Evolutionary conservation across 305 asterid species (phyloP).

Genomic region (Euphrasia arctica): DNA sequence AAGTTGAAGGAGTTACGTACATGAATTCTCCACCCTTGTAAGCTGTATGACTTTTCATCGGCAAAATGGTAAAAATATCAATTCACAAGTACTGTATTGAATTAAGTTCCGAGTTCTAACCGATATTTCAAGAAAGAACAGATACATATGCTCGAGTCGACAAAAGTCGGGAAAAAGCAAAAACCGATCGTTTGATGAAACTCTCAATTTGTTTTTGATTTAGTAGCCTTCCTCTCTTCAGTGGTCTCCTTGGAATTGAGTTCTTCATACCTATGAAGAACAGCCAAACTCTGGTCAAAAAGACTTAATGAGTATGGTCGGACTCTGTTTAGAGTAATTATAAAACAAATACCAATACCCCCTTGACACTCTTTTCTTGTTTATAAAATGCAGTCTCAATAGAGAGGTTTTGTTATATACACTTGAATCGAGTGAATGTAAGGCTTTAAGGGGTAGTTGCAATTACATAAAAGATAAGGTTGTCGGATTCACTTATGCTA

Average conservation of each 20-base stretch:
- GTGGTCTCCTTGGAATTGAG: conserved; percentile 61
- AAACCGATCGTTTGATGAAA: conserved; percentile 25
- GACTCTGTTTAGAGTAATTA: no score
- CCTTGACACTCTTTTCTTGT: no score
- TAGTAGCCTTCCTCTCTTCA: conserved; percentile 66
- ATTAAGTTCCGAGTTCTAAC: conserved; percentile 17
- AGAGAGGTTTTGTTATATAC: no score
- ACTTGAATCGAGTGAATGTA: no score
- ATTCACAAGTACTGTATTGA: conserved; percentile 7
- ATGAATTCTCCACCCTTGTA: no score
- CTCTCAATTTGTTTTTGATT: conserved; percentile 61
- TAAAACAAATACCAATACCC: no score
- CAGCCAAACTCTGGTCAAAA: conserved; percentile 60
- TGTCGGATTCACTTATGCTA: no score
- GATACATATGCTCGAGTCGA: conserved; percentile 5
- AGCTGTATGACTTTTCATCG: no score
- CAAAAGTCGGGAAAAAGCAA: conserved; percentile 23
- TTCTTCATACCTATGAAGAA: conserved; percentile 89
- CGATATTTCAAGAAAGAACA: conserved; percentile 4
- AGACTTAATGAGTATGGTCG: background rate
- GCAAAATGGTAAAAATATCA: background rate
- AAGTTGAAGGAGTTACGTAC: no score
- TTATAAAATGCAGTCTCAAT: no score
- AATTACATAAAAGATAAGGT: no score
- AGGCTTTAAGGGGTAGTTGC: no score